Conservation (phyloP, 1,139 yeast species). For the Scheffersomyces segobiensis region DNA sequence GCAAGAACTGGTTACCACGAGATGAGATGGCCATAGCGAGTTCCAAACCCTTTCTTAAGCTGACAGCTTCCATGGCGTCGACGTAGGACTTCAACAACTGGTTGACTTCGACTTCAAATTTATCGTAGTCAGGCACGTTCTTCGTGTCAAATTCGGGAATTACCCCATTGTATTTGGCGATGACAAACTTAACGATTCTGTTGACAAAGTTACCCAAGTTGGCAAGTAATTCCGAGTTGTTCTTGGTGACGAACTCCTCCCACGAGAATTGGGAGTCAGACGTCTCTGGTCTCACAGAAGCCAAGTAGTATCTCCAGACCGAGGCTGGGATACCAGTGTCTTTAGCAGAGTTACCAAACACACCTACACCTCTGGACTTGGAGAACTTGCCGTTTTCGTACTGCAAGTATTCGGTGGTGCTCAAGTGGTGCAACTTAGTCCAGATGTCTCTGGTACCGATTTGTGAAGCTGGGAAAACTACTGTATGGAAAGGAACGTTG, state of each 20-base stretch:
- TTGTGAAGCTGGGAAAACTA: constrained; percentile 91
- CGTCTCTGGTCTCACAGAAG: constrained; percentile 91
- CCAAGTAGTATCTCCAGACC: constrained; percentile 96
- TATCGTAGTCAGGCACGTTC: constrained; percentile 50
- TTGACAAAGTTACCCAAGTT: constrained; percentile 96
- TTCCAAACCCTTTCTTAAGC: constrained; percentile 86
- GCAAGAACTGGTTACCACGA: constrained; percentile 92
- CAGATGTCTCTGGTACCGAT: constrained; percentile 86
- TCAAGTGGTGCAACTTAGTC: constrained; percentile 89
- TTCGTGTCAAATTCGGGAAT: constrained; percentile 61
- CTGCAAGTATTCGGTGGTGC: constrained; percentile 94
- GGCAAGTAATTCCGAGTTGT: constrained; percentile 89
- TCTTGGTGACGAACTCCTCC: constrained; percentile 92
- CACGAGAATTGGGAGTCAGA: constrained; percentile 97
- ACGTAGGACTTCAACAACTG: constrained; percentile 60
- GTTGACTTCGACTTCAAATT: constrained; percentile 61
- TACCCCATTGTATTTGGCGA: constrained; percentile 89
- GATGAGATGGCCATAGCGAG: constrained; percentile 88
- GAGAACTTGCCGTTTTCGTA: constrained; percentile 98
- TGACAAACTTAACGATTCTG: constrained; percentile 85
- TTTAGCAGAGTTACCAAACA: constrained; percentile 95
- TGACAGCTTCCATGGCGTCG: constrained; percentile 74
- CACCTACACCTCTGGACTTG: constrained; percentile 95
- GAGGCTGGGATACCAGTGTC: constrained; percentile 89
- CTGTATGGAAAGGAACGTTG: constrained; percentile 97